phyloP scores from a whole-genome alignment of 2,329 filamentous ascomycete genomes.

The Aureobasidium vineae region DNA sequence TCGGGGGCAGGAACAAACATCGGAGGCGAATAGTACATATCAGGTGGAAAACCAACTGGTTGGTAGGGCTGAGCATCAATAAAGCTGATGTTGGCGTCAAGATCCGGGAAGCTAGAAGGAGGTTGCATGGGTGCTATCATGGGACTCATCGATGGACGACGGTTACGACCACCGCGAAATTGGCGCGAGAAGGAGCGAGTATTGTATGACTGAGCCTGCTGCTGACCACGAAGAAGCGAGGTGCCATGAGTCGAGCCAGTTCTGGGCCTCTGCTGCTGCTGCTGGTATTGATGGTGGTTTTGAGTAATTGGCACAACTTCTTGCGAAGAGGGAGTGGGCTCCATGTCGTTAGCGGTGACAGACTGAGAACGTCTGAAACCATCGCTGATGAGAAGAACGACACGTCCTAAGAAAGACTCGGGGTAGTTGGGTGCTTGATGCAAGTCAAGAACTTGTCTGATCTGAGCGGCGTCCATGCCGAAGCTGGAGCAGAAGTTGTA shows the following conservation, averaged over 20 bases:
- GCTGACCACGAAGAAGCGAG: conserved; percentile 1
- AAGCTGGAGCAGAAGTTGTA: conserved; percentile 32
- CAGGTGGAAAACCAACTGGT: background rate
- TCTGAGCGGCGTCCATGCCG: conserved; percentile 27
- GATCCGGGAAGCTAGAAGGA: background rate
- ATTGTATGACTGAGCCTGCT: background rate
- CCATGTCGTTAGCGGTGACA: background rate
- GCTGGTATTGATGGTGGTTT: background rate
- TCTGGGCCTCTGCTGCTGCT: background rate
- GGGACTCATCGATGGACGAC: background rate
- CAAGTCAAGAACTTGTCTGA: conserved; percentile 32
- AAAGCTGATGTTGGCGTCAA: background rate
- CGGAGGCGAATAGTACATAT: background rate
- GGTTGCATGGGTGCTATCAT: background rate
- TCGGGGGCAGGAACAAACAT: background rate
- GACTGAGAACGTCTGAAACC: background rate
- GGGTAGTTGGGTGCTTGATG: conserved; percentile 28
- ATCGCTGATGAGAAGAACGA: conserved; percentile 28
- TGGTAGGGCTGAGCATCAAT: background rate
- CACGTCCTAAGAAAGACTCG: conserved; percentile 27
- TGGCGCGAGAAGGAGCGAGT: background rate
- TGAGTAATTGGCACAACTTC: background rate
- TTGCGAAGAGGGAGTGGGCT: background rate
- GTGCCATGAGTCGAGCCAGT: background rate
- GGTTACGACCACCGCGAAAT: background rate